Percentiles rank a stretch among this genome's conserved stretches.
Evolutionary conservation across 169 alveolate species (phyloP).

Genomic region (Babesia ovata): DNA sequence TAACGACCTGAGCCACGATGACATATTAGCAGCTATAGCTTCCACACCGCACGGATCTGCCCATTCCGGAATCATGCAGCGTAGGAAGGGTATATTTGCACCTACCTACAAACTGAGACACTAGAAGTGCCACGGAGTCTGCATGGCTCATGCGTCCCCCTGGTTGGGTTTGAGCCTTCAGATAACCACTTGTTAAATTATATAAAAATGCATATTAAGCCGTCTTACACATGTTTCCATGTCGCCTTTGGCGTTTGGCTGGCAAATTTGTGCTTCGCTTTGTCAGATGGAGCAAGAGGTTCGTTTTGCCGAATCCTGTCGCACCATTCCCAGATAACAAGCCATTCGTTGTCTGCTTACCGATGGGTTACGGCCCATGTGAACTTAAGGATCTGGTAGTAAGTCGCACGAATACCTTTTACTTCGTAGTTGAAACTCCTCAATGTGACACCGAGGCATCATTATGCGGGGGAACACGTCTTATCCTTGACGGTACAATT

Average conservation of each 20-base stretch:
- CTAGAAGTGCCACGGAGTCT: constrained; percentile 41
- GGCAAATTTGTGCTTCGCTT: neutral
- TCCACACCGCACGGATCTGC: neutral
- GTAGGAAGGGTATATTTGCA: constrained; percentile 16
- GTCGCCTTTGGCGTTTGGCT: neutral
- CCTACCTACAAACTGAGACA: constrained; percentile 17
- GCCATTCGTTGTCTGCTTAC: constrained; percentile 7
- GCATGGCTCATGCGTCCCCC: constrained; percentile 17
- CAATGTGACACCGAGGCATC: neutral
- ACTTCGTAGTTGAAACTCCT: neutral
- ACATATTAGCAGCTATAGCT: constrained; percentile 43
- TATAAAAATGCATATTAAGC: constrained; percentile 8
- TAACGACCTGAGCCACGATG: constrained; percentile 47
- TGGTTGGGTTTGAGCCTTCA: neutral
- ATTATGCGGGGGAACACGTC: neutral
- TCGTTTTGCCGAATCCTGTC: neutral
- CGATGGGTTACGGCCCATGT: constrained; percentile 29
- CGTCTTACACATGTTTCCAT: neutral
- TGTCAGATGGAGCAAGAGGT: neutral
- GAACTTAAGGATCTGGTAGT: neutral
- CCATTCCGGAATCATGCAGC: neutral
- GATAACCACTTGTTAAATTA: constrained; percentile 11
- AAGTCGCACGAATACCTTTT: neutral
- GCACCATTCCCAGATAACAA: neutral
- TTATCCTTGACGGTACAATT: neutral